These are phyloP conservation scores for Tetrahymena borealis DNA, from an alignment of 73 alveolate species.

Conservation along the genomic window DNA sequence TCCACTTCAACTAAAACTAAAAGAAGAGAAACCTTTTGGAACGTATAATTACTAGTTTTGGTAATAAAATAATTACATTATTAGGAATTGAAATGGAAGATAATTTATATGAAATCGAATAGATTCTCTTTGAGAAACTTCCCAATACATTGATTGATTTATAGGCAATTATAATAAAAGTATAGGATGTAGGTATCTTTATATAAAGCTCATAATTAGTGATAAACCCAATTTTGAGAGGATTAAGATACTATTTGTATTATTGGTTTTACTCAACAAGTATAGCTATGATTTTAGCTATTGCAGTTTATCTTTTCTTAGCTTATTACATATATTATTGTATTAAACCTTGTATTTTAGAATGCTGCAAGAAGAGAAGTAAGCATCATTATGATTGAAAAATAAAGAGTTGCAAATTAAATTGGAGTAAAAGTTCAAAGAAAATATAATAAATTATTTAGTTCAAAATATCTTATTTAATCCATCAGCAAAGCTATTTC, in stretches of 20 bases:
- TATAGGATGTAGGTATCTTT: background rate
- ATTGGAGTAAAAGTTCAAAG: background rate
- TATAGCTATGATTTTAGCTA: background rate
- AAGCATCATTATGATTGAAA: background rate
- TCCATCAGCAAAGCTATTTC: too few relatives aligned
- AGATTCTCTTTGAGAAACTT: background rate
- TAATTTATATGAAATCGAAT: background rate
- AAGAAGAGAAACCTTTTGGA: background rate
- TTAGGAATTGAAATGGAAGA: background rate
- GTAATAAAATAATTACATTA: background rate
- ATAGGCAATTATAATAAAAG: background rate
- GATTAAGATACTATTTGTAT: background rate
- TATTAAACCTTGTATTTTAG: background rate
- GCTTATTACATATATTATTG: background rate
- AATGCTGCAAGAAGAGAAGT: background rate
- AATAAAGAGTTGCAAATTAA: background rate
- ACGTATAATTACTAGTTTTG: background rate
- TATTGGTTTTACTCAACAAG: background rate
- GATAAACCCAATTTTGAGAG: background rate
- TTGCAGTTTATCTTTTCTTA: background rate
- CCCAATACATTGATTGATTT: background rate
- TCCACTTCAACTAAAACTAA: background rate
- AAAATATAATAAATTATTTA: background rate
- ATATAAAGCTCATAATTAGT: background rate
- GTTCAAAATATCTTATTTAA: too few relatives aligned